Base-by-base conservation (phyloP, 495 filamentous ascomycete species). In the Thermochaetoides thermophila region DNA sequence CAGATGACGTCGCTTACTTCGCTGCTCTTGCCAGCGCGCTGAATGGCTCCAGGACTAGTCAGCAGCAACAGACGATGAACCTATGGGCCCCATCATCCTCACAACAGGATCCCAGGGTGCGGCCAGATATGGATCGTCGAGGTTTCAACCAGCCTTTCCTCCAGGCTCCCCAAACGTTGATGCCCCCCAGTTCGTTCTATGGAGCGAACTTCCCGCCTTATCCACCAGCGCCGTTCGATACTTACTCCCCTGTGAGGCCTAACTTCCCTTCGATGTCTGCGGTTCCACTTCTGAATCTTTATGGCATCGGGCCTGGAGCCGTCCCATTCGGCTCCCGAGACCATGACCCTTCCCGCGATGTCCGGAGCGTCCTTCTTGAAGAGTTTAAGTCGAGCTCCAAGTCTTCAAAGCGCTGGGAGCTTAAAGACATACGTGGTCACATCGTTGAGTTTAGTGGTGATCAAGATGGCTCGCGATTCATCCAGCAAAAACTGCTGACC, bases 381-480 rank as follows among this genome's bases (percentile, higher is more conserved):
- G 82, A 93, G 14, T 94, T 93, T 54, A 71, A 78, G 8, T 62
- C 68, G 4, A 79, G 76, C 43, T 67, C 64, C 31, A 92, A 84
- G 47, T 74, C 75, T 0, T 84, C 68, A 52, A 87, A 77, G 49
- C 74, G 74, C 16, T 92, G 75, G 40, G 84, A 94, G 48, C 61
- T 95, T 2, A 91, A 81, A 76, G 82, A 94, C 40, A 89, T 96
- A 37, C 91, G 83, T 44, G 66, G 69, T 34, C 78, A 92, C 46
- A 69, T 96, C 28, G 86, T 92, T 7, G 89, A 97, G 49, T 96
- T 96, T 47, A 82, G 81, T 47, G 89, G 87, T 4, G 89, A 97
- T 52, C 87, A 95, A 49, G 79, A 91, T 44, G 89, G 86, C 1
- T 96, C 91, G 3, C 74, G 89, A 1, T 94, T 95, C 53, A 93